Evolutionary conservation across 2,329 filamentous ascomycete genomes (phyloP), one percentile per base, ranked within the genome.

Genomic region (Plectosphaerella sp.): DNA sequence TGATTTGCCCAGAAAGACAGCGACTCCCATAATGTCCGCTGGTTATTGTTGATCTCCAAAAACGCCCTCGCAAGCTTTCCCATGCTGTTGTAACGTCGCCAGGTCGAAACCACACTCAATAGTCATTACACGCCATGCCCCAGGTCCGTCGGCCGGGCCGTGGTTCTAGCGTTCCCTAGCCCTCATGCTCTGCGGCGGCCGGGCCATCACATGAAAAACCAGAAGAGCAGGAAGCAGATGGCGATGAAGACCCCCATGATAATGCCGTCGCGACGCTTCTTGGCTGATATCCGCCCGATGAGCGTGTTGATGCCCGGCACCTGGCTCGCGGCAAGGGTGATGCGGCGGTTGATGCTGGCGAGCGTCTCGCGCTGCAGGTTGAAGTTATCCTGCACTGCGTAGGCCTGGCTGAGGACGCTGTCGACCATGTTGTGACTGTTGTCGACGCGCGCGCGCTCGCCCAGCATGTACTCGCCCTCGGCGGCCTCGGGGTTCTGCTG

Each of bases 391-490:
- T 96, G 95, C 50, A 97, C 91, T 11, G 93, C 92, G 72, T 99
- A 99, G 8, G 94, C 94, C 75, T 97, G 94, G 66, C 88, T 92
- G 54, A 99, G 78, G 35, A 99, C 91, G 57, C 83, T 88, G 68
- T 99, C 94, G 47, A 91, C 87, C 77, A 96, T 86, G 60, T 84
- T 88, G 71, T 97, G 88, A 64, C 89, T 95, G 67, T 91, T 87
- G 66, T 99, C 94, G 64, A 99, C 84, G 58, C 89, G 83, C 56
- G 78, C 76, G 49, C 94, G 82, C 78, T 99, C 94, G 62, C 89
- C 88, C 25, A 99, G 80, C 92, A 99, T 97, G 75, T 97, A 99
- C 55, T 99, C 93, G 46, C 91, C 91, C 73, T 97, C 94, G 51
- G 87, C 88, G 3, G 85, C 84, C 60, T 83, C 88, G 9, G 90